These are phyloP conservation scores for Diutina neorugosa DNA, from an alignment of 1,139 yeast species.

Conservation along the genomic window DNA sequence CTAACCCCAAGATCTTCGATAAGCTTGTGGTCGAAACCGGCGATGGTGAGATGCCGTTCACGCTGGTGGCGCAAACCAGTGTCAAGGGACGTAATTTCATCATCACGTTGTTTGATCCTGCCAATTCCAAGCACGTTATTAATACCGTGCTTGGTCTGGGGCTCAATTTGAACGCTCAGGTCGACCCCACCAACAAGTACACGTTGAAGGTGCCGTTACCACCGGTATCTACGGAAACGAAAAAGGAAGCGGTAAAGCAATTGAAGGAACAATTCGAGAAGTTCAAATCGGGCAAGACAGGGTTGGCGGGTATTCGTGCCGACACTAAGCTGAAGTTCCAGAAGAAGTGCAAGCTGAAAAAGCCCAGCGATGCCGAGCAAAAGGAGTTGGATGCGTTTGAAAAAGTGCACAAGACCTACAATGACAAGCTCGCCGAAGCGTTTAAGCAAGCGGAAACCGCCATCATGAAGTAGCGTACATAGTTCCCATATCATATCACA, in stretches of 20 bases:
- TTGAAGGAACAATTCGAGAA: conserved; percentile 56
- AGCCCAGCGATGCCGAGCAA: conserved; percentile 43
- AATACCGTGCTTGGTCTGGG: conserved; percentile 59
- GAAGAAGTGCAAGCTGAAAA: conserved; percentile 41
- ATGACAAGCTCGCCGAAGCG: conserved; percentile 42
- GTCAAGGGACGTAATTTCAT: conserved; percentile 51
- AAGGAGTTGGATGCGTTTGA: conserved; percentile 51
- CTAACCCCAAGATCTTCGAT: conserved; percentile 59
- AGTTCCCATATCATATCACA: too few species aligned
- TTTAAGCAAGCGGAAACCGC: conserved; percentile 51
- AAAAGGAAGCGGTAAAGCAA: conserved; percentile 43
- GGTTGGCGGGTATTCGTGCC: conserved; percentile 49
- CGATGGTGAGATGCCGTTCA: conserved; percentile 37
- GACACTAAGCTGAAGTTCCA: conserved; percentile 31
- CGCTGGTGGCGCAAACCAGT: conserved; percentile 64
- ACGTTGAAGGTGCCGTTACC: conserved; percentile 67
- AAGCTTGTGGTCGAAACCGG: conserved; percentile 40
- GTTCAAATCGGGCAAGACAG: conserved; percentile 30
- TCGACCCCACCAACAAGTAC: conserved; percentile 61
- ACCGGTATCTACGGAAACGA: conserved; percentile 59
- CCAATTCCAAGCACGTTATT: conserved; percentile 52
- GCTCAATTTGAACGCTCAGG: conserved; percentile 69
- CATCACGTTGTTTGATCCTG: conserved; percentile 78
- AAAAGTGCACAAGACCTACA: conserved; percentile 50
- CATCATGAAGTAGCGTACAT: conserved; percentile 17